A percentile compares a stretch with the other conserved stretches of the same genome.
These are phyloP conservation scores for Marchantia paleacea DNA, from an alignment of 225 moss, liverwort and hornwort species.

Conservation along the genomic window DNA sequence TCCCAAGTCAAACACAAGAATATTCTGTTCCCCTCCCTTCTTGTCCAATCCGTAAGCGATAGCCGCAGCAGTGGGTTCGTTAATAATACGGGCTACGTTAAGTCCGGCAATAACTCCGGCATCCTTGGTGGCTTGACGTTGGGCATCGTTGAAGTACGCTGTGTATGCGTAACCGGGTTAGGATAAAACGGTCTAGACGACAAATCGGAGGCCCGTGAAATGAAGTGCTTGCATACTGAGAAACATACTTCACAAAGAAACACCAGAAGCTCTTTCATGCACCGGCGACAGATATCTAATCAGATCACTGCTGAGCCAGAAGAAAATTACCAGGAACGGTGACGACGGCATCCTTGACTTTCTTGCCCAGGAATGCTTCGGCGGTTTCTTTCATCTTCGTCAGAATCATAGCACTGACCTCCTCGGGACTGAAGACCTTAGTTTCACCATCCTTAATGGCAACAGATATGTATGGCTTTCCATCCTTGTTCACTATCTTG, in stretches of 20 bases:
- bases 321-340: slow-evolving; percentile 43
- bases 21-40: slow-evolving; percentile 58
- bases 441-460: slow-evolving; percentile 41
- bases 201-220: background rate
- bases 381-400: slow-evolving; percentile 59
- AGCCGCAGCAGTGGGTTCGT: slow-evolving; percentile 58
- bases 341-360: slow-evolving; percentile 62
- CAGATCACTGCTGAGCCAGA: background rate
- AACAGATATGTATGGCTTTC: slow-evolving; percentile 52
- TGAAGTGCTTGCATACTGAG: background rate
- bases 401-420: slow-evolving; percentile 55
- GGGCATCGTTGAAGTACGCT: slow-evolving; percentile 59
- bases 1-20: slow-evolving; percentile 51
- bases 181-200: no score
- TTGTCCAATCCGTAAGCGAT: slow-evolving; percentile 60
- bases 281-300: background rate
- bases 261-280: background rate
- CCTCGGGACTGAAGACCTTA: slow-evolving; percentile 55
- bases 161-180: background rate
- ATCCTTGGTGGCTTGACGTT: slow-evolving; percentile 60
- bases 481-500: slow-evolving; percentile 54
- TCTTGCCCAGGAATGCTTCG: slow-evolving; percentile 57
- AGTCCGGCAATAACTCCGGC: slow-evolving; percentile 53
- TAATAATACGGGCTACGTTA: slow-evolving; percentile 58
- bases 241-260: background rate